Base-by-base conservation (phyloP, 73 alveolate genomes). In the Blepharisma stoltei region DNA sequence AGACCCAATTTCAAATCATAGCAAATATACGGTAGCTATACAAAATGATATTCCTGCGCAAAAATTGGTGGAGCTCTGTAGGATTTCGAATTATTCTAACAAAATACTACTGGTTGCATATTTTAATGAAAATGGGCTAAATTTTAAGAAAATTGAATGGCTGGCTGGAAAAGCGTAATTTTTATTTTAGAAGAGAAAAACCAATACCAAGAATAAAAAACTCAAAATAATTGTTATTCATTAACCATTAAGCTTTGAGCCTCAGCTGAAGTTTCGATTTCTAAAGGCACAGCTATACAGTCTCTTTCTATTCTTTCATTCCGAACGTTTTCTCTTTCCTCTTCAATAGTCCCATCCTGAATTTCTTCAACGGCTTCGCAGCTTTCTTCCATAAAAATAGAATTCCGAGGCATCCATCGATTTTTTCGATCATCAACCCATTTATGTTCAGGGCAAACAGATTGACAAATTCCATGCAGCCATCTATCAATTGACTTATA, bases 401-500 rank as follows among this genome's bases (percentile, higher is more conserved):
- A 84, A 67, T 81, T 92, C 75, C 78, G 89, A 49, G 92, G 90
- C 54, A 92, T 69, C 89, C 93, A 87, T 6, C 50, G 6, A 48
- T 80, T 38, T 23, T 77, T 65, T 49, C 88, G 86, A 67, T 86
- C 88, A 85, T 87, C 94, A 80, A 94, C 94, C 99, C 99, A 95
- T 46, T 91, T 89, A 88, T 95, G 98, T 69, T 90, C 95, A 6
- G 76, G 67, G 71, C 99, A 95, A 71, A 71, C 83, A 21, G 92
- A 76, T 80, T 90, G 92, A 73, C 94, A 93, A 5, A 71, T 84
- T 4, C 99, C 99, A 44, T 89, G 89, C 5, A 95, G 85, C 98
- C 98, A 93, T 55, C 97, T 89, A 55, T 95, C 96, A 20, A 95
- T 82, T 4, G 94, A 78, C 89, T 92, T 93, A 84, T 71, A 95